phyloP scores from a whole-genome alignment of 371 early-diverging fungal genomes.

The Mitosporidium daphniae region DNA sequence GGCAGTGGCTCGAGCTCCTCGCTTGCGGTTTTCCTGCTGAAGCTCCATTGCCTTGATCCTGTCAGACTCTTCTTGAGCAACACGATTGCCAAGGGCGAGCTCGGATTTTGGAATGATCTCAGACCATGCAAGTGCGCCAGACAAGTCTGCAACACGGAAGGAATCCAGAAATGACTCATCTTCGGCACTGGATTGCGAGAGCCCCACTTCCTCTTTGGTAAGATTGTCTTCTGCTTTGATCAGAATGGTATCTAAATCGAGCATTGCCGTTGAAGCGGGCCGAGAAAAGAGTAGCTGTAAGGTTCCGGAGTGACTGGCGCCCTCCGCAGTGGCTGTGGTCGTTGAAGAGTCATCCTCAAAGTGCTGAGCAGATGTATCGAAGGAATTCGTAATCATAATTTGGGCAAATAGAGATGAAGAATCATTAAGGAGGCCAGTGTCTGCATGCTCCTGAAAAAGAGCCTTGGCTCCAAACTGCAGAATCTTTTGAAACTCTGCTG shows the following conservation, averaged over 20 bases:
- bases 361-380: too few species aligned
- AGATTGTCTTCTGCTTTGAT: conserved; percentile 63
- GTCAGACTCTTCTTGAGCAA: conserved; percentile 26
- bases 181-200: conserved; percentile 16
- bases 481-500: conserved; percentile 39
- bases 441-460: conserved; percentile 35
- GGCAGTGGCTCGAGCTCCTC: too few species aligned
- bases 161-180: conserved; percentile 61
- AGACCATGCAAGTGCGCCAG: conserved; percentile 47
- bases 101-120: conserved; percentile 79
- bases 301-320: too few species aligned
- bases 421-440: too few species aligned
- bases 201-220: conserved; percentile 18
- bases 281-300: too few species aligned
- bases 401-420: too few species aligned
- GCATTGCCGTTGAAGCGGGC: too few species aligned
- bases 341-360: conserved; percentile 3
- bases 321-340: conserved; percentile 13
- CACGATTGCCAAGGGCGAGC: too few species aligned
- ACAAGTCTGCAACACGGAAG: conserved; percentile 63
- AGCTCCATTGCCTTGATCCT: conserved; percentile 3
- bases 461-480: conserved; percentile 85
- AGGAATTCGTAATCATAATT: too few species aligned
- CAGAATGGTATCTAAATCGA: conserved; percentile 71
- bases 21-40: conserved; percentile 3